phyloP scores from a whole-genome alignment of 1,139 yeast genomes.

The Taiozyma sp. region DNA sequence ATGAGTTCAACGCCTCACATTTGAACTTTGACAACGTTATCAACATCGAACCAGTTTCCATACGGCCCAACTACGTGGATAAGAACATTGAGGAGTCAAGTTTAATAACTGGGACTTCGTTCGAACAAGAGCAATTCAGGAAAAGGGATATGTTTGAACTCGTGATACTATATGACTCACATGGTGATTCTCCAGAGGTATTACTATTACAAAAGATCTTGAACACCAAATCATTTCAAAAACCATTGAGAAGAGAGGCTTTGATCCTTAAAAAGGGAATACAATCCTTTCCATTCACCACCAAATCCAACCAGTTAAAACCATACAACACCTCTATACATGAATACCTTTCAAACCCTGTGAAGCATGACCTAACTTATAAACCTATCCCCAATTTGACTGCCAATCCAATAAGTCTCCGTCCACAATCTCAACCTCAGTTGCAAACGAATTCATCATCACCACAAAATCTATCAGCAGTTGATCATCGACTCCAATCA shows the following conservation, averaged over 20 bases:
- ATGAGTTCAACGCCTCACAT: conserved; percentile 54
- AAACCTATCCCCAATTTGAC: not conserved
- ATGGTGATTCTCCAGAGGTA: conserved; percentile 25
- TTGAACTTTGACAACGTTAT: conserved; percentile 49
- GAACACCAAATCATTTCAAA: conserved; percentile 31
- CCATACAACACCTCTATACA: conserved; percentile 7
- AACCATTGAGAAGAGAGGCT: conserved; percentile 46
- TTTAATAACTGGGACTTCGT: conserved; percentile 44
- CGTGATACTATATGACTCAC: conserved; percentile 55
- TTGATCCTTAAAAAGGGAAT: conserved; percentile 54
- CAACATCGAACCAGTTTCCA: conserved; percentile 66
- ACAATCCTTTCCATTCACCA: conserved; percentile 37
- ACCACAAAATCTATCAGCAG: not conserved
- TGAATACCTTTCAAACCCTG: conserved; percentile 16
- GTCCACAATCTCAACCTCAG: not conserved
- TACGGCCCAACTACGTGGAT: conserved; percentile 43
- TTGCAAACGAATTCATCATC: not conserved
- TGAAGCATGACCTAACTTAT: conserved; percentile 12
- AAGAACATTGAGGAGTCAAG: conserved; percentile 55
- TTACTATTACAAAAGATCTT: conserved; percentile 31
- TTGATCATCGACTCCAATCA: not conserved
- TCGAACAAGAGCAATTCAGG: conserved; percentile 46
- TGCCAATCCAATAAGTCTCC: not conserved
- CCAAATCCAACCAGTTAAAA: conserved; percentile 22
- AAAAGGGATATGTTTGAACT: conserved; percentile 50